A percentile compares a stretch with the other conserved stretches of the same genome.
phyloP scores from a whole-genome alignment of 2,329 filamentous ascomycete species.

The Teratosphaeria viscida region DNA sequence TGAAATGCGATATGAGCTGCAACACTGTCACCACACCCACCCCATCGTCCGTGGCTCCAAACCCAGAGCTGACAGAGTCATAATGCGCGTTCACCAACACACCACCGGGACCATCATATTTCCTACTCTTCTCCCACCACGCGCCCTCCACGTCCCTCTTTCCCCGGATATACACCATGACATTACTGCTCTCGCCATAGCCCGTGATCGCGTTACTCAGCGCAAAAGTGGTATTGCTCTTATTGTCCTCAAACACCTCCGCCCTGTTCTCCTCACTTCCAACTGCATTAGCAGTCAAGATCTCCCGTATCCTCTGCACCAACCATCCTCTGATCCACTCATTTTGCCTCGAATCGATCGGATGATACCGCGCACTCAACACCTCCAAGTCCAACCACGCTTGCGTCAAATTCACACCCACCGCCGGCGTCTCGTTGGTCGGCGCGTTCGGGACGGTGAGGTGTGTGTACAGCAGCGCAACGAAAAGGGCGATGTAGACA shows the following conservation, averaged over 20 bases:
- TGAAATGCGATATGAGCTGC: slow-evolving; percentile 81
- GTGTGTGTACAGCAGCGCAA: slow-evolving; percentile 60
- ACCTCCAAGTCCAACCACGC: slow-evolving; percentile 76
- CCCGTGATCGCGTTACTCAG: slow-evolving; percentile 29
- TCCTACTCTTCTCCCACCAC: slow-evolving; percentile 53
- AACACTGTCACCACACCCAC: slow-evolving; percentile 79
- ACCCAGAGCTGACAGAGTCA: slow-evolving; percentile 85
- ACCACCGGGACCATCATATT: slow-evolving; percentile 47
- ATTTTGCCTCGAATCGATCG: slow-evolving; percentile 78
- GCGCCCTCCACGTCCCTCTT: slow-evolving; percentile 57
- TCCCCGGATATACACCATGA: slow-evolving; percentile 84
- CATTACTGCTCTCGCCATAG: slow-evolving; percentile 89
- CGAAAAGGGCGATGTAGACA: slow-evolving; percentile 70
- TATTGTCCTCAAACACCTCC: neutral
- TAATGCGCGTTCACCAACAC: slow-evolving; percentile 93
- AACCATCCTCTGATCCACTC: slow-evolving; percentile 71
- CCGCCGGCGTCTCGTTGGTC: slow-evolving; percentile 40
- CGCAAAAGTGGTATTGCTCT: slow-evolving; percentile 19
- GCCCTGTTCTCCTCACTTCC: neutral
- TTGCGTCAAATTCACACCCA: slow-evolving; percentile 68
- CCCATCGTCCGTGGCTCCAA: slow-evolving; percentile 87
- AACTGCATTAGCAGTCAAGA: slow-evolving; percentile 53
- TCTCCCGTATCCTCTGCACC: slow-evolving; percentile 57
- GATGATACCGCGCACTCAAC: slow-evolving; percentile 68
- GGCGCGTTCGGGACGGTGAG: slow-evolving; percentile 69